Conservation (phyloP, 2,329 filamentous ascomycete species). For the Colletotrichum nymphaeae region DNA sequence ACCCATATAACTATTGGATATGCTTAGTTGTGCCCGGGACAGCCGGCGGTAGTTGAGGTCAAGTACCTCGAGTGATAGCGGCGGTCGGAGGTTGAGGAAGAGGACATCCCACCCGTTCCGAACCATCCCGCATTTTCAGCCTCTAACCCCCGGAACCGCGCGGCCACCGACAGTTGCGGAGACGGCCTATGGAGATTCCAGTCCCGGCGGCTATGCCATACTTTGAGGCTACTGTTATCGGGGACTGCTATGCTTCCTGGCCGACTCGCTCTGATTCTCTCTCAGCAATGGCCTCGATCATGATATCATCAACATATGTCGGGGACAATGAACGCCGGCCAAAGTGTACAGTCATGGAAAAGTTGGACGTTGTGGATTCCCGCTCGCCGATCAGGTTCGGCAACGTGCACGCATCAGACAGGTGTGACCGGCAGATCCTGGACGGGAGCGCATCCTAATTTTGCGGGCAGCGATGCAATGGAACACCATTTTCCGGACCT, state of each 20-base stretch:
- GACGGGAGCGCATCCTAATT: slow-evolving; percentile 24
- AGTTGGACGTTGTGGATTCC: neutral
- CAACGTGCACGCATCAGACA: neutral
- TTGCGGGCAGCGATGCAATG: slow-evolving; percentile 17
- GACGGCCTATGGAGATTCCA: neutral
- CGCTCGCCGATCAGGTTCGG: neutral
- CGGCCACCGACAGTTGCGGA: slow-evolving; percentile 12
- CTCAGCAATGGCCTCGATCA: neutral
- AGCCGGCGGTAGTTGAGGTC: neutral
- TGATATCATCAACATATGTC: neutral
- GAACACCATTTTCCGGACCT: neutral
- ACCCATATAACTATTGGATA: neutral
- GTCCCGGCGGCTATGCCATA: neutral
- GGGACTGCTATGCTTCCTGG: neutral
- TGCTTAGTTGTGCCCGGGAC: neutral
- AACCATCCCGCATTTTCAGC: slow-evolving; percentile 17
- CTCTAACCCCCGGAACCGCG: slow-evolving; percentile 16
- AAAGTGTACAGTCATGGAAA: neutral
- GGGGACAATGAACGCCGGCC: neutral
- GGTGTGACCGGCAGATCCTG: slow-evolving; percentile 4
- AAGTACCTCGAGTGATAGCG: neutral
- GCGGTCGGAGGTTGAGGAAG: neutral
- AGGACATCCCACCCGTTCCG: slow-evolving; percentile 18
- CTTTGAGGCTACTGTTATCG: neutral
- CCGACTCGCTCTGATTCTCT: neutral